A percentile compares a stretch with the other conserved stretches of the same genome.
Conservation (phyloP, 208 protist species). For the Crithidia thermophila region DNA sequence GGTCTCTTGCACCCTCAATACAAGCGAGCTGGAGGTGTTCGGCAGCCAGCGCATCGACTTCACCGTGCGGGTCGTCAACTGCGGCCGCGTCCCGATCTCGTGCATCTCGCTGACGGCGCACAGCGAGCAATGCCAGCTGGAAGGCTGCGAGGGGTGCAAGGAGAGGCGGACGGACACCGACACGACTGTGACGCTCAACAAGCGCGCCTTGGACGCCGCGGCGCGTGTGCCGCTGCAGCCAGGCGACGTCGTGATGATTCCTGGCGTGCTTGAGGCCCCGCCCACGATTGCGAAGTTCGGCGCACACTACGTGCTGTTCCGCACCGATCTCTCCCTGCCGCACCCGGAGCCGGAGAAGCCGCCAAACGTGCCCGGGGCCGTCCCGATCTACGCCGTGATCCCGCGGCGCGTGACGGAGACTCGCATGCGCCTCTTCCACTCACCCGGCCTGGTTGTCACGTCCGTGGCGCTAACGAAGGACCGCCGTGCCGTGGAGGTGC, state of each 20-base stretch:
- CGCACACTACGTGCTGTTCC: conserved; percentile 78
- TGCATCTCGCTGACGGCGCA: conserved; percentile 78
- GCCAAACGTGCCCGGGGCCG: conserved; percentile 63
- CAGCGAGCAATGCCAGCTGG: conserved; percentile 80
- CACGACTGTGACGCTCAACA: conserved; percentile 58
- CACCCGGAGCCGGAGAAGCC: conserved; percentile 66
- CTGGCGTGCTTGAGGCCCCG: conserved; percentile 61
- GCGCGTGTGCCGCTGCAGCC: conserved; percentile 49
- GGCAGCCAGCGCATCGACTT: conserved; percentile 74
- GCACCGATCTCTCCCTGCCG: conserved; percentile 68
- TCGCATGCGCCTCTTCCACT: conserved; percentile 79
- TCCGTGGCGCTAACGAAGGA: conserved; percentile 67
- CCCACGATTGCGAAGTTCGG: conserved; percentile 45
- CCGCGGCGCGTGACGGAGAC: conserved; percentile 84
- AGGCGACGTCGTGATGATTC: conserved; percentile 65
- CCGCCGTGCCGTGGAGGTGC: conserved; percentile 72
- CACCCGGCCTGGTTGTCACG: conserved; percentile 63
- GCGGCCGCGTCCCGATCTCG: conserved; percentile 62
- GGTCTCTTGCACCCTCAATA: conserved; percentile 71
- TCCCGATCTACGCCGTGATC: conserved; percentile 89
- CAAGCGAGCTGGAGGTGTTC: conserved; percentile 83
- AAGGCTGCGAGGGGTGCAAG: conserved; percentile 82
- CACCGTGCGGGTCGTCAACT: conserved; percentile 73
- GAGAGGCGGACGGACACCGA: conserved; percentile 46
- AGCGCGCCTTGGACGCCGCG: conserved; percentile 44